A percentile compares a stretch with the other conserved stretches of the same genome.
phyloP scores from a whole-genome alignment of 768 basidiomycete species.

The Boletus vermiculosoides region DNA sequence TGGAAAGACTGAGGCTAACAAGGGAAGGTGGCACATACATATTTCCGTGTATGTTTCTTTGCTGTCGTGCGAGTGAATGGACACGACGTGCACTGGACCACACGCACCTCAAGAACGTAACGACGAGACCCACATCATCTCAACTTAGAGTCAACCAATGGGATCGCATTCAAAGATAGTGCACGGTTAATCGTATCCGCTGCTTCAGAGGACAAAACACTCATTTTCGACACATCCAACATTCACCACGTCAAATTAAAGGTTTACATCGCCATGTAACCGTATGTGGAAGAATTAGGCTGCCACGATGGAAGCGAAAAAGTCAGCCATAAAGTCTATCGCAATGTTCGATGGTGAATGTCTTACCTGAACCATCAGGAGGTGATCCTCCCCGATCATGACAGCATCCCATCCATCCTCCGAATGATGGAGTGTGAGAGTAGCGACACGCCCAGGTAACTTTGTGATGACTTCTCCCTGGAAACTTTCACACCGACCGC shows the following conservation, averaged over 20 bases:
- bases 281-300: slow-evolving; percentile 16
- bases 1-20: background rate
- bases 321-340: background rate
- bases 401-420: slow-evolving; percentile 28
- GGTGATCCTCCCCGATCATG: slow-evolving; percentile 38
- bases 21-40: background rate
- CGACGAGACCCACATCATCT: background rate
- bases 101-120: background rate
- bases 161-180: background rate
- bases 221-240: background rate
- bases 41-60: background rate
- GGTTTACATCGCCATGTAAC: slow-evolving; percentile 31
- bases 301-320: slow-evolving; percentile 1
- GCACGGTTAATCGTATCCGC: background rate
- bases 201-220: background rate
- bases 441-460: slow-evolving; percentile 30
- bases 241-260: background rate
- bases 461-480: slow-evolving; percentile 23
- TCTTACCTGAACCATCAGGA: slow-evolving; percentile 35
- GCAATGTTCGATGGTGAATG: background rate
- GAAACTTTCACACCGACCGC: slow-evolving; percentile 18
- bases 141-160: background rate
- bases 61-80: background rate
- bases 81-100: background rate
- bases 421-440: slow-evolving; percentile 11